Evolutionary conservation across 345 rosid species (phyloP).

Genomic region (Pistacia integerrima): DNA sequence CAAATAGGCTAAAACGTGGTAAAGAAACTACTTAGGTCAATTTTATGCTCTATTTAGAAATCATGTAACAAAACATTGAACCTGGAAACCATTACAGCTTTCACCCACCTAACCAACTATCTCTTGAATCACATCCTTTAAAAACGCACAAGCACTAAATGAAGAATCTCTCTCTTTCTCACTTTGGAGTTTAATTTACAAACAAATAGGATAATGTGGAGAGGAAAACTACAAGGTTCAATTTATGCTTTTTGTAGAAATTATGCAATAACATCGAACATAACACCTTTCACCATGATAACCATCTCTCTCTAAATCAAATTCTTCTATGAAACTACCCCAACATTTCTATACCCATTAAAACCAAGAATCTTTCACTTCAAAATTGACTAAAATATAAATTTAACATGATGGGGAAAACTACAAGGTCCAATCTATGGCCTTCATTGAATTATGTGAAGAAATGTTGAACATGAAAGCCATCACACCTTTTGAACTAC

Average conservation of each 20-base stretch:
- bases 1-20: not conserved
- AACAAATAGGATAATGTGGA: not conserved
- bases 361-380: too few species aligned
- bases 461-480: not conserved
- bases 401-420: too few species aligned
- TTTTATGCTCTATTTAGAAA: not conserved
- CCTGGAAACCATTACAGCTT: not conserved
- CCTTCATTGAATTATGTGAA: too few species aligned
- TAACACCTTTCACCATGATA: not conserved
- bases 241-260: not conserved
- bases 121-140: too few species aligned
- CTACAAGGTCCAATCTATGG: not conserved
- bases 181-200: not conserved
- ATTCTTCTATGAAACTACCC: too few species aligned
- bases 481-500: not conserved
- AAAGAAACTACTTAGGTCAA: too few species aligned
- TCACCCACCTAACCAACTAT: not conserved
- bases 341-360: too few species aligned
- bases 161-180: not conserved
- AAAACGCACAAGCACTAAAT: too few species aligned
- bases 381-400: too few species aligned
- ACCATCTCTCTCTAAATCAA: not conserved
- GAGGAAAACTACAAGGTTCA: too few species aligned
- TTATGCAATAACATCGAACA: not conserved
- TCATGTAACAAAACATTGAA: not conserved